A percentile compares a stretch with the other conserved stretches of the same genome.
Evolutionary conservation across 2,329 filamentous ascomycete species (phyloP).

Genomic region (Podosphaera leucotricha): DNA sequence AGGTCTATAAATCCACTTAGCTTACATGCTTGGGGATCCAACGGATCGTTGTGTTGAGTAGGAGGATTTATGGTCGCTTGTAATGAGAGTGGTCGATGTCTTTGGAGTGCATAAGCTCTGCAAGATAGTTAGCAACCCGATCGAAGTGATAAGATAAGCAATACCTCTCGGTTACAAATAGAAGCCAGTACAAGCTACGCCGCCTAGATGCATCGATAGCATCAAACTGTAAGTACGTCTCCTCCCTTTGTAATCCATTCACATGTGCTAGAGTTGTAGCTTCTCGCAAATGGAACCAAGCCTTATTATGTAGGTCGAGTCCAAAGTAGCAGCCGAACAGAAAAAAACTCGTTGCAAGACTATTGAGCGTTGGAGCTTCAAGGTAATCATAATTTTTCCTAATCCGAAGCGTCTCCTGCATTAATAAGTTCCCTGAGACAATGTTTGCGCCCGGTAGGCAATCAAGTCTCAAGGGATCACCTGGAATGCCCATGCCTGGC

Average conservation of each 20-base stretch:
- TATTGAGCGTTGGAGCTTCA: constrained; percentile 30
- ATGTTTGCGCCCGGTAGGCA: constrained; percentile 32
- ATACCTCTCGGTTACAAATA: constrained; percentile 48
- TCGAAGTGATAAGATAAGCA: constrained; percentile 6
- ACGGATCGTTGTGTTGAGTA: constrained; percentile 34
- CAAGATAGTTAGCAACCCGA: neutral
- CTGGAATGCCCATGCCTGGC: constrained; percentile 39
- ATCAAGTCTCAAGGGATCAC: constrained; percentile 31
- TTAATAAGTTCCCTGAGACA: constrained; percentile 37
- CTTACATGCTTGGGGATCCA: constrained; percentile 28
- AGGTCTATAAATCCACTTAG: constrained; percentile 34
- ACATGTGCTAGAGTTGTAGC: constrained; percentile 46
- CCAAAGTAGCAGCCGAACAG: constrained; percentile 50
- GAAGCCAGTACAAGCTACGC: constrained; percentile 47
- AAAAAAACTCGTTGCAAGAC: constrained; percentile 54
- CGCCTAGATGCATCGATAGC: constrained; percentile 35
- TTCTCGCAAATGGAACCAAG: constrained; percentile 61
- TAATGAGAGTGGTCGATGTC: constrained; percentile 44
- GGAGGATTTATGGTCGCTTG: constrained; percentile 46
- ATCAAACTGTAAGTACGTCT: constrained; percentile 35
- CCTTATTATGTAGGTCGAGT: constrained; percentile 48
- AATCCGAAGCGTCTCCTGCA: constrained; percentile 43
- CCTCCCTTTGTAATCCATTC: constrained; percentile 35
- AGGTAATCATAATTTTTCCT: constrained; percentile 38
- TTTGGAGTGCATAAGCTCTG: constrained; percentile 47